phyloP scores from a whole-genome alignment of 805 yeast genomes.

The Candida sakaeoensis region DNA sequence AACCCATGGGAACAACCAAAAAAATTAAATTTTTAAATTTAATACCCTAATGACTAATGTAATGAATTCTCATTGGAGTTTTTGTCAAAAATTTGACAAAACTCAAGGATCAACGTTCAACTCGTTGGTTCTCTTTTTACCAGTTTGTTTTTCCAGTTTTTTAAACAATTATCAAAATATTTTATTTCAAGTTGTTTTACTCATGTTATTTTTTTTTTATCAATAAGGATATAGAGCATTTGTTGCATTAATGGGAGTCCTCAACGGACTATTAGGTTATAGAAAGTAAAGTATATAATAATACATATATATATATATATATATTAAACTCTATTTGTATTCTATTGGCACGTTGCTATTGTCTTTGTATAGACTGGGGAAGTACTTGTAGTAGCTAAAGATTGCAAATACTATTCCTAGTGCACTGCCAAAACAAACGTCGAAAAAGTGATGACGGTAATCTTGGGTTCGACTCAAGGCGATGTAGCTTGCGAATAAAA shows the following conservation, averaged over 20 bases:
- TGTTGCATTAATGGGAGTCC: conserved; percentile 47
- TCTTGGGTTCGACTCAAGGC: conserved; percentile 34
- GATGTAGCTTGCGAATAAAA: conserved; percentile 26
- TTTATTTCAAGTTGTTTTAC: conserved; percentile 2
- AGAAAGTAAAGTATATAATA: conserved; percentile 7
- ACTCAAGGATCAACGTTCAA: conserved; percentile 38
- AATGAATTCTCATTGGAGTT: conserved; percentile 34
- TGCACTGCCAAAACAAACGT: conserved; percentile 28
- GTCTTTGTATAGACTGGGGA: conserved; percentile 13
- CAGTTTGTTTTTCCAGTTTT: conserved; percentile 3
- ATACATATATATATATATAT: background rate
- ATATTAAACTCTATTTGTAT: conserved; percentile 4
- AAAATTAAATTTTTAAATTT: conserved; percentile 53
- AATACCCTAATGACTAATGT: conserved; percentile 36
- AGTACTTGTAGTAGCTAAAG: conserved; percentile 24
- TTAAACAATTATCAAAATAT: background rate
- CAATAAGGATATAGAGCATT: conserved; percentile 31
- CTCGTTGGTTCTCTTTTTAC: conserved; percentile 34
- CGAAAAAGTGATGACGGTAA: conserved; percentile 36
- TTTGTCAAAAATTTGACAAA: background rate
- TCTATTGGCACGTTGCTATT: conserved; percentile 11
- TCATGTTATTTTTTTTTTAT: conserved; percentile 7
- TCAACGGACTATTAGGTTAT: conserved; percentile 45
- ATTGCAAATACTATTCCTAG: conserved; percentile 28
- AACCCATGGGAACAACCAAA: conserved; percentile 99